Conservation (phyloP, 495 filamentous ascomycete genomes). For the Hypomontagnella submonticulosa region DNA sequence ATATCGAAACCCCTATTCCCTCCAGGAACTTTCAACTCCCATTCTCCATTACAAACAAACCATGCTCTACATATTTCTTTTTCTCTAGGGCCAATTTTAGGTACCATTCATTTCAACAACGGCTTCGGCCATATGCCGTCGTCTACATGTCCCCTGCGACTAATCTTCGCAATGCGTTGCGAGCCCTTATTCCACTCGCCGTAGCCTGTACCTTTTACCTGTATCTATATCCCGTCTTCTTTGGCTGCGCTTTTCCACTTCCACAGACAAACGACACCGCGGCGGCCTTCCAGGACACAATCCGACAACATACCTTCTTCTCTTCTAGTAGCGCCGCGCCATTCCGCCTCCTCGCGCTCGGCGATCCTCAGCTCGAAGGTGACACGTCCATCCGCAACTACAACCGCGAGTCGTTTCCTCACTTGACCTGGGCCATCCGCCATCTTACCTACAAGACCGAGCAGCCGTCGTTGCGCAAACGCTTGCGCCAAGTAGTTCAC, state of each 20-base stretch:
- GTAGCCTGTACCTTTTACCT: constrained; percentile 77
- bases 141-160: constrained; percentile 64
- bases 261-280: constrained; percentile 47
- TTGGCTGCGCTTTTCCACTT: constrained; percentile 82
- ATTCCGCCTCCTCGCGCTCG: constrained; percentile 89
- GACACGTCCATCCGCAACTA: constrained; percentile 80
- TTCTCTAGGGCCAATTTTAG: constrained; percentile 24
- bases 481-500: constrained; percentile 59
- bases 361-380: constrained; percentile 95
- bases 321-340: constrained; percentile 64
- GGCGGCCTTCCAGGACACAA: constrained; percentile 43
- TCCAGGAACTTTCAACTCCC: neutral
- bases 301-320: constrained; percentile 39
- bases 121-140: constrained; percentile 51
- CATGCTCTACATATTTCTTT: constrained; percentile 26
- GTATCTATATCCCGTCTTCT: constrained; percentile 88
- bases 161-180: constrained; percentile 69
- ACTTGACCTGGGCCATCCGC: constrained; percentile 64
- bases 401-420: constrained; percentile 68
- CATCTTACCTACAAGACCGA: constrained; percentile 58
- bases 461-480: constrained; percentile 56
- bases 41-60: constrained; percentile 6
- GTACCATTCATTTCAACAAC: constrained; percentile 24
- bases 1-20: constrained; percentile 23
- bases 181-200: constrained; percentile 75